Evolutionary conservation across 371 early-diverging fungal genomes (phyloP).

Genomic region (Mortierella sp.): DNA sequence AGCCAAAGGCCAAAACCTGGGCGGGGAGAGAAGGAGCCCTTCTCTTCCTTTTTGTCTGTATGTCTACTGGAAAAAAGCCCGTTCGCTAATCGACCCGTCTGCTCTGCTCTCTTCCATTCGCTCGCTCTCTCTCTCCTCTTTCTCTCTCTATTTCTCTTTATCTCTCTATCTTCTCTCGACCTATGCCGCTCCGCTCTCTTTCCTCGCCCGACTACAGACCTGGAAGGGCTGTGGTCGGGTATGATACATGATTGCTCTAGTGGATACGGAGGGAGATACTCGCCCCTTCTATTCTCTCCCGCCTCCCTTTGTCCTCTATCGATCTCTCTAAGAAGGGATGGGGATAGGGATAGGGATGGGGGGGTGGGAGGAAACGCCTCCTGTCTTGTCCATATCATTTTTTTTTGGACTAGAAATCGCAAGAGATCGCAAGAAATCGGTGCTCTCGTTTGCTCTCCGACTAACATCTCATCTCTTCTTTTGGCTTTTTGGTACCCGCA

Average conservation of each 20-base stretch:
- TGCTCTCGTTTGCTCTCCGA: no score
- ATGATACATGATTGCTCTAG: neutral
- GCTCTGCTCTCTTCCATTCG: neutral
- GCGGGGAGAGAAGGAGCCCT: no score
- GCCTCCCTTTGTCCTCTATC: neutral
- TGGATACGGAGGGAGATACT: neutral
- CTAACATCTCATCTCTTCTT: no score
- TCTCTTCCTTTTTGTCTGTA: no score
- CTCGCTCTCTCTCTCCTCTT: neutral
- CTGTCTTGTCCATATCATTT: neutral
- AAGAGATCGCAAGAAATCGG: no score
- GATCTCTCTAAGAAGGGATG: neutral
- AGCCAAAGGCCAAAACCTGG: no score
- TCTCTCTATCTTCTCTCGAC: neutral
- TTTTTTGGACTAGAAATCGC: neutral
- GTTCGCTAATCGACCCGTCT: no score
- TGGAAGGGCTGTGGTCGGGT: slow-evolving; percentile 48
- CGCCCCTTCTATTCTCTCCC: neutral
- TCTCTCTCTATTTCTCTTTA: neutral
- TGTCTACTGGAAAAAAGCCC: no score
- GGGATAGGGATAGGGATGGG: no score
- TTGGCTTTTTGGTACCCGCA: no score
- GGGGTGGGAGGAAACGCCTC: neutral
- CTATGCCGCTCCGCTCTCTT: no score
- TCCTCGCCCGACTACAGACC: slow-evolving; percentile 17